phyloP scores from a whole-genome alignment of 306 rosid genomes.

The Prunus padus region DNA sequence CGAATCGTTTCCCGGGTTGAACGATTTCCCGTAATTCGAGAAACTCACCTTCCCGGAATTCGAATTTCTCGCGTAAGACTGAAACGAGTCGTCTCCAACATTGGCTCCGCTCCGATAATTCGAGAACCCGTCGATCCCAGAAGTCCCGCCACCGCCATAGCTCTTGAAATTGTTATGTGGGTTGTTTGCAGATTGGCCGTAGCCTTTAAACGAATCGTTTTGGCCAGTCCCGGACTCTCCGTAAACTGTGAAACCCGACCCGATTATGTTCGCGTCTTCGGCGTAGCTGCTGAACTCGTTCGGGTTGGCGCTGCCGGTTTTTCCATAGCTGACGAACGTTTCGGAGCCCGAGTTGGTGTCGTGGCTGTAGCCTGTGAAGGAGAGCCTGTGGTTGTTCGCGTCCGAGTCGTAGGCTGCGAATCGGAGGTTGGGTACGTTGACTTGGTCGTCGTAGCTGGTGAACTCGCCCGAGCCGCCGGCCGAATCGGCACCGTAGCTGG shows the following conservation, averaged over 20 bases:
- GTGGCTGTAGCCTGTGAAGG: constrained; percentile 63
- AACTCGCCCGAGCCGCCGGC: constrained; percentile 51
- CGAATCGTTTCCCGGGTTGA: constrained; percentile 81
- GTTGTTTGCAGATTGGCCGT: constrained; percentile 67
- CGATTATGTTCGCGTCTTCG: constrained; percentile 51
- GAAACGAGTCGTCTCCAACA: constrained; percentile 65
- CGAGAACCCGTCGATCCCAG: constrained; percentile 46
- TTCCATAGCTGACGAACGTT: constrained; percentile 59
- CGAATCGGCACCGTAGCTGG: constrained; percentile 50
- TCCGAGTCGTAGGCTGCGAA: constrained; percentile 66
- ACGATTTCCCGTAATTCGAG: constrained; percentile 70
- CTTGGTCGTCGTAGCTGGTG: constrained; percentile 56
- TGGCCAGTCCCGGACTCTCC: constrained; percentile 49
- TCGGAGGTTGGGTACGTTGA: constrained; percentile 72
- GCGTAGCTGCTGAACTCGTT: constrained; percentile 65
- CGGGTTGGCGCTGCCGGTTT: constrained; percentile 51
- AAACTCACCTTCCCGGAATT: constrained; percentile 56
- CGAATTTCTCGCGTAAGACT: constrained; percentile 52
- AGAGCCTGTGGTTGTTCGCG: constrained; percentile 52
- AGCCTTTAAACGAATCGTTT: constrained; percentile 62
- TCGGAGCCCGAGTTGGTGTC: constrained; percentile 79
- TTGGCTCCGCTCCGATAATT: constrained; percentile 75
- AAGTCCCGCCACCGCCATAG: constrained; percentile 53
- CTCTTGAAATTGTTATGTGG: constrained; percentile 56
- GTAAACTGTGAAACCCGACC: constrained; percentile 62